These are phyloP conservation scores for Hypoxylon fuscum DNA, from an alignment of 495 filamentous ascomycete genomes.

Conservation along the genomic window DNA sequence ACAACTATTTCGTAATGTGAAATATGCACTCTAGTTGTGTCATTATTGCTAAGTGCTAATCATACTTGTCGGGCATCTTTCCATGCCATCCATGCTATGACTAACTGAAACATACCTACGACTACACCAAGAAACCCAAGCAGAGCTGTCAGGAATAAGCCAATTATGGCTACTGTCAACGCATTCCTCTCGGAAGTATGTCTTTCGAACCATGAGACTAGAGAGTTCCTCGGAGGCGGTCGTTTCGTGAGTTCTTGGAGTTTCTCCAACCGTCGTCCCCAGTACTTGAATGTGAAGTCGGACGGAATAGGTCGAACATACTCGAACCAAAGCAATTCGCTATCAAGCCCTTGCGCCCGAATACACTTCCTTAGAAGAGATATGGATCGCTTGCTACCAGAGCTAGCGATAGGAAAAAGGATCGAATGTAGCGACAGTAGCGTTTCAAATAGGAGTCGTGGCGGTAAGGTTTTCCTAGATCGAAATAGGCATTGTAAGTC, in stretches of 20 bases:
- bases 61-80: conserved; percentile 7
- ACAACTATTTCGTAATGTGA: no score
- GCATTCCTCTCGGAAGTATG: conserved; percentile 35
- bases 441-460: conserved; percentile 35
- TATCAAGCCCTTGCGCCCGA: conserved; percentile 6
- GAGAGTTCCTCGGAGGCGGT: conserved; percentile 28
- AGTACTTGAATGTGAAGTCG: conserved; percentile 33
- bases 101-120: conserved; percentile 17
- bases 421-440: conserved; percentile 32
- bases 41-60: no score
- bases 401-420: conserved; percentile 30
- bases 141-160: conserved; percentile 17
- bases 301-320: conserved; percentile 22
- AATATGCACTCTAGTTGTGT: no score
- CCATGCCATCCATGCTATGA: conserved; percentile 13
- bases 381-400: conserved; percentile 21
- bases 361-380: conserved; percentile 17
- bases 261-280: conserved; percentile 23
- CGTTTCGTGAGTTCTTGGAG: conserved; percentile 23
- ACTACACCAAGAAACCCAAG: conserved; percentile 26
- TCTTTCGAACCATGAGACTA: conserved; percentile 31
- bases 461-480: conserved; percentile 32
- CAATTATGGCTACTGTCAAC: conserved; percentile 24
- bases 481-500: background rate
- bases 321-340: conserved; percentile 28